Percentiles rank a stretch among this genome's conserved stretches.
Evolutionary conservation across 768 basidiomycete species (phyloP).

Genomic region (Pleurotus ostreatus): DNA sequence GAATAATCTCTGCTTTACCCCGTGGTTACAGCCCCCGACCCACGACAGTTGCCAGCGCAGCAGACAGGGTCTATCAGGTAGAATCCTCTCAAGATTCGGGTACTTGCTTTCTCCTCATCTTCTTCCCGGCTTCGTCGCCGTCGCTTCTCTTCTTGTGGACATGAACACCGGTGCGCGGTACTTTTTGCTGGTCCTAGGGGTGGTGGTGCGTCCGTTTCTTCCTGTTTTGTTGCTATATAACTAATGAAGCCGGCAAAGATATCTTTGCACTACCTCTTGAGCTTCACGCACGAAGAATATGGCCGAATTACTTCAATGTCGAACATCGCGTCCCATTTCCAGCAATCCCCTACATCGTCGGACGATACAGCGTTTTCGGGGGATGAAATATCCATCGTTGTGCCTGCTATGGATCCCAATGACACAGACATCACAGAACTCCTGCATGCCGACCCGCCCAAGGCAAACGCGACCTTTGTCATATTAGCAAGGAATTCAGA

Average conservation of each 20-base stretch:
- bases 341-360: neutral
- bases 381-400: neutral
- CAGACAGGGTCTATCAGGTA: no score
- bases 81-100: no score
- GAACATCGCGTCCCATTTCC: slow-evolving; percentile 5
- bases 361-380: neutral
- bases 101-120: no score
- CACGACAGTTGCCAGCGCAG: no score
- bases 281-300: slow-evolving; percentile 1
- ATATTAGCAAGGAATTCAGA: slow-evolving; percentile 68
- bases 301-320: neutral
- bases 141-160: no score
- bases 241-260: slow-evolving; percentile 4
- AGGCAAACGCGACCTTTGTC: slow-evolving; percentile 39
- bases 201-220: neutral
- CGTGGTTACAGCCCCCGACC: no score
- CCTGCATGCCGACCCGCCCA: slow-evolving; percentile 1
- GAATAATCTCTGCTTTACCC: no score
- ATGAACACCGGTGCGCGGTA: slow-evolving; percentile 7
- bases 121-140: no score
- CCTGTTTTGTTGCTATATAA: slow-evolving; percentile 2
- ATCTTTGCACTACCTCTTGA: neutral
- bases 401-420: neutral
- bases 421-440: neutral
- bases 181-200: neutral